phyloP scores from a whole-genome alignment of 148 eudicot genomes.

The Beta vulgaris region DNA sequence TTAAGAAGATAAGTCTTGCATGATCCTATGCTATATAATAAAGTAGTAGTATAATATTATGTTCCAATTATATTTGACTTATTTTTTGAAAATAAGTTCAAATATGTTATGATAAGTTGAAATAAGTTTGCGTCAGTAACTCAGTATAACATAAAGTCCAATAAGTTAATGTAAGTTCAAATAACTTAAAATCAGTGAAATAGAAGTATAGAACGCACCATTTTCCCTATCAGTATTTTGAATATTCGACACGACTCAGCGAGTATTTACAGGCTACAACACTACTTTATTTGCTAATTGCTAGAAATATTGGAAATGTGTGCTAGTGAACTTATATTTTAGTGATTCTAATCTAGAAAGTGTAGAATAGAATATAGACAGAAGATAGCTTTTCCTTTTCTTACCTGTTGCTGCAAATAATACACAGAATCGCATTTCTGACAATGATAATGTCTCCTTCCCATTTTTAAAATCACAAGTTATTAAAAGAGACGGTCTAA shows the following conservation, averaged over 20 bases:
- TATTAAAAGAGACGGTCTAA: too few relatives aligned
- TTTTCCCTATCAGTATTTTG: neutral
- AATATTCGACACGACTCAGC: neutral
- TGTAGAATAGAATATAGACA: constrained; percentile 9
- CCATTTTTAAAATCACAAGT: neutral
- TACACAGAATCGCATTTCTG: neutral
- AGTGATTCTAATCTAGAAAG: constrained; percentile 10
- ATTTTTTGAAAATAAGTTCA: too few relatives aligned
- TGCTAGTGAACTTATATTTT: neutral
- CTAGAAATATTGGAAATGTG: neutral
- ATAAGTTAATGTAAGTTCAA: too few relatives aligned
- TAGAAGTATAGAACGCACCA: too few relatives aligned
- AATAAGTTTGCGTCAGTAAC: too few relatives aligned
- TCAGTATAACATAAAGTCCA: too few relatives aligned
- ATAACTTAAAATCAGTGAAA: too few relatives aligned
- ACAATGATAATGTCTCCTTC: neutral
- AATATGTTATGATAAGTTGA: too few relatives aligned
- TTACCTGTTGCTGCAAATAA: neutral
- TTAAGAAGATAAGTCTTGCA: neutral
- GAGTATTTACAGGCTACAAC: neutral
- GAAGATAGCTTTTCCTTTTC: constrained; percentile 9
- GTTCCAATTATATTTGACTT: too few relatives aligned
- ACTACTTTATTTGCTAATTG: neutral
- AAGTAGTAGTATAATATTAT: too few relatives aligned
- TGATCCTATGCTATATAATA: too few relatives aligned